phyloP scores from a whole-genome alignment of 192 early-diverging fungal genomes.

The Phycomyces nitens region DNA sequence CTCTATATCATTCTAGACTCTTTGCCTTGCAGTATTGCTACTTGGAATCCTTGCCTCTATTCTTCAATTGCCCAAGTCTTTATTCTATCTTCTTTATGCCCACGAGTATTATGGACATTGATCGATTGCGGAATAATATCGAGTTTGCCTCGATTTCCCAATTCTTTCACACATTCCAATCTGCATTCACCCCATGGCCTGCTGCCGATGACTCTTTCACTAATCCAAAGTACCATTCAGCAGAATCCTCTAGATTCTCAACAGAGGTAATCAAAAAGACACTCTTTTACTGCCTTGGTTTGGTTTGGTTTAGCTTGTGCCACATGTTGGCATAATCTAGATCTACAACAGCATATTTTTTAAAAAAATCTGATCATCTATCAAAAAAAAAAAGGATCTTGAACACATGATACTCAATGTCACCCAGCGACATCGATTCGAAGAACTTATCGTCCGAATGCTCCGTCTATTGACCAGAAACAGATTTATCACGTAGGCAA shows the following conservation, averaged over 20 bases:
- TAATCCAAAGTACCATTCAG: too few relatives aligned
- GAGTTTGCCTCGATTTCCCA: constrained; percentile 70
- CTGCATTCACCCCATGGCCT: constrained; percentile 44
- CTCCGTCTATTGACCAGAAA: constrained; percentile 45
- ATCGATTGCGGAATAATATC: constrained; percentile 45
- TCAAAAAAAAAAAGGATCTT: constrained; percentile 37
- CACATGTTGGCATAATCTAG: constrained; percentile 14
- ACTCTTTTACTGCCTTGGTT: too few relatives aligned
- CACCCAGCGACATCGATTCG: constrained; percentile 34
- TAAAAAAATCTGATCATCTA: too few relatives aligned
- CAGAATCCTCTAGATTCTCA: too few relatives aligned
- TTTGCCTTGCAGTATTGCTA: too few relatives aligned
- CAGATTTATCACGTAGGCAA: constrained; percentile 39
- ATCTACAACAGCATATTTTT: neutral
- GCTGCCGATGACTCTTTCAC: neutral
- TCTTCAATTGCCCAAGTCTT: too few relatives aligned
- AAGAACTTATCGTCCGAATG: constrained; percentile 47
- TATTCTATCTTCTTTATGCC: neutral
- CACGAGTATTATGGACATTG: neutral
- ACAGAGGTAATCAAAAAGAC: constrained; percentile 11
- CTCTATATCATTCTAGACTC: too few relatives aligned
- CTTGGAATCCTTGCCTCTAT: too few relatives aligned
- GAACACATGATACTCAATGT: constrained; percentile 49
- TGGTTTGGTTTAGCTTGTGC: constrained; percentile 16
- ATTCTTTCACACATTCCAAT: constrained; percentile 64